Conservation (phyloP, 2,329 filamentous ascomycete genomes). For the Phyllosticta capitalensis region DNA sequence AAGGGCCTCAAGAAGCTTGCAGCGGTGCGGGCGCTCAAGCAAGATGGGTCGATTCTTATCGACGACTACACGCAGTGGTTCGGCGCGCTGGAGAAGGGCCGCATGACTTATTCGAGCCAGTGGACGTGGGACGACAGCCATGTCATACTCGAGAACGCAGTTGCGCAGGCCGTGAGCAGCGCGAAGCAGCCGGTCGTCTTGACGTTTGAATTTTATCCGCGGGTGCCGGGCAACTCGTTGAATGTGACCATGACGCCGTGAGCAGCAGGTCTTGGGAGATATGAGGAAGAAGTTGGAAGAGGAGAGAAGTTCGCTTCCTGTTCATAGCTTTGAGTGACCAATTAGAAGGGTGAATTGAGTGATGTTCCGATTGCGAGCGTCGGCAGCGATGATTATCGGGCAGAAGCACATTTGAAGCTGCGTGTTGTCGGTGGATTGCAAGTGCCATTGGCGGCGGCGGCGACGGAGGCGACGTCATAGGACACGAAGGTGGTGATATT, state of each 20-base stretch:
- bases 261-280: background rate
- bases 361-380: background rate
- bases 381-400: background rate
- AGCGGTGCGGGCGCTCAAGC: conserved; percentile 41
- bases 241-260: conserved; percentile 40
- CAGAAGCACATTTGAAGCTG: background rate
- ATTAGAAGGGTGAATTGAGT: background rate
- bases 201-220: conserved; percentile 47
- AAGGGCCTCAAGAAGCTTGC: conserved; percentile 42
- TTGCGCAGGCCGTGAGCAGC: conserved; percentile 38
- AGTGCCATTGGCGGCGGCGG: background rate
- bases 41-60: conserved; percentile 41
- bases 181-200: conserved; percentile 38
- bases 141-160: conserved; percentile 38
- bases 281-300: background rate
- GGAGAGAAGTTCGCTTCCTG: background rate
- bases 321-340: background rate
- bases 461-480: conserved; percentile 4
- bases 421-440: background rate
- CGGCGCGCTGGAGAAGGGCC: conserved; percentile 40
- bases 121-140: conserved; percentile 42
- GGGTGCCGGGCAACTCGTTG: conserved; percentile 39
- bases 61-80: conserved; percentile 50
- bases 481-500: conserved; percentile 2
- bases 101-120: conserved; percentile 40